Percentiles rank a stretch among this genome's conserved stretches.
Evolutionary conservation across 495 filamentous ascomycete species (phyloP).

Genomic region (Xylaria flabelliformis): DNA sequence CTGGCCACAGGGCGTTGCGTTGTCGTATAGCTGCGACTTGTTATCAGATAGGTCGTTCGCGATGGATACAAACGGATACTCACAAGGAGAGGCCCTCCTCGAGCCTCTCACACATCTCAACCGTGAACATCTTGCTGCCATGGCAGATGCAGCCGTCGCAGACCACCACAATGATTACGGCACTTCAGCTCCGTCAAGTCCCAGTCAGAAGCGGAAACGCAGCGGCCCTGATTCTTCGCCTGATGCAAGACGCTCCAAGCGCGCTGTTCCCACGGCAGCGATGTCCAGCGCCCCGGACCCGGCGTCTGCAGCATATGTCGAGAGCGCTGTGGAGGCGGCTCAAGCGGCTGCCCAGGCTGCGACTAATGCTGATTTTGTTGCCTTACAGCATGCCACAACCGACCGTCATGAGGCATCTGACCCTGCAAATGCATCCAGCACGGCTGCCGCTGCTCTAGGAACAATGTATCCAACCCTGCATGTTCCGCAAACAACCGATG

Average conservation of each 20-base stretch:
- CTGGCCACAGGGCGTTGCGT: conserved; percentile 33
- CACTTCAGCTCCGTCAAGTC: conserved; percentile 39
- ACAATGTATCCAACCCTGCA: conserved; percentile 69
- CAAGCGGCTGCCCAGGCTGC: conserved; percentile 51
- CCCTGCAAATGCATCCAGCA: conserved; percentile 62
- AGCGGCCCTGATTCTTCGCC: conserved; percentile 49
- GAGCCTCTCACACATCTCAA: conserved; percentile 41
- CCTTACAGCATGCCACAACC: conserved; percentile 53
- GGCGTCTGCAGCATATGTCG: conserved; percentile 49
- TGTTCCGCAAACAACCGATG: conserved; percentile 72
- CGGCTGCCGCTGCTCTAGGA: conserved; percentile 72
- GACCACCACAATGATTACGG: conserved; percentile 50
- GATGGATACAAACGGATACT: conserved; percentile 44
- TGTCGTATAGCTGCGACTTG: conserved; percentile 30
- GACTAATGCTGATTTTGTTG: conserved; percentile 54
- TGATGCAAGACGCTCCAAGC: conserved; percentile 53
- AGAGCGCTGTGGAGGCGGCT: conserved; percentile 54
- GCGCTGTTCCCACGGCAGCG: conserved; percentile 47
- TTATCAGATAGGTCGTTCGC: conserved; percentile 27
- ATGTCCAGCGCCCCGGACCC: conserved; percentile 46
- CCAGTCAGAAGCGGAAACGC: conserved; percentile 57
- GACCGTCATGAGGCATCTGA: conserved; percentile 55
- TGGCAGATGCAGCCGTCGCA: conserved; percentile 53
- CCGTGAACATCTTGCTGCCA: conserved; percentile 42
- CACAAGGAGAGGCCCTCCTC: conserved; percentile 41